Evolutionary conservation across 1,284 basidiomycete genomes (phyloP), one percentile per base, ranked within the genome.

Genomic region (Fistulinella cinereoalba): DNA sequence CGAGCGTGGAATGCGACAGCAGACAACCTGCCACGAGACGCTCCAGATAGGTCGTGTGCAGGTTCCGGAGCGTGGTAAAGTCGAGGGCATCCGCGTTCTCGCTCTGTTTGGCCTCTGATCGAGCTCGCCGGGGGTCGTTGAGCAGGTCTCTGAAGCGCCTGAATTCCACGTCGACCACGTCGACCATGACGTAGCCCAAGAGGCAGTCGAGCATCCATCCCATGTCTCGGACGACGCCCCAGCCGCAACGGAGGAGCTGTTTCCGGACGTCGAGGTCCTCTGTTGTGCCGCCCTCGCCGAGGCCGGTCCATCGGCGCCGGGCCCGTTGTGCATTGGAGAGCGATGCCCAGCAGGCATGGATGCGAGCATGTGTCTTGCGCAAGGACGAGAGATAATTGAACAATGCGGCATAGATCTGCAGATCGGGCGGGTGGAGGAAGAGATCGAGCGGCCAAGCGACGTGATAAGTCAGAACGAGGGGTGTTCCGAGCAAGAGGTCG

Each of bases 371-470:
- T 0, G 88, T 88, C 61, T 89, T 88, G 25, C 91, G 81, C 36
- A 96, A 68, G 0, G 92, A 85, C 19, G 86, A 85, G 4, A 96
- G 73, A 68, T 91, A 95, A 6, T 88, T 78, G 66, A 93, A 92
- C 41, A 96, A 68, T 23, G 79, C 79, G 1, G 80, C 80, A 60
- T 96, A 96, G 18, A 81, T 77, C 9, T 79, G 71, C 15, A 94
- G 72, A 56, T 93, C 89, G 0, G 81, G 71, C 10, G 82, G 72
- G 37, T 91, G 84, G 18, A 96, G 77, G 68, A 96, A 94, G 27
- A 95, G 80, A 64, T 96, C 91, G 38, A 96, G 76, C 0, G 93
- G 92, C 87, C 91, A 96, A 0, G 81, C 70, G 21, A 92, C 80
- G 8, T 66, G 72, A 61, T 90, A 92, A 2, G 76, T 78, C 22